Evolutionary conservation across 164 flowering plant species (phyloP).

Genomic region (Macadamia integrifolia): DNA sequence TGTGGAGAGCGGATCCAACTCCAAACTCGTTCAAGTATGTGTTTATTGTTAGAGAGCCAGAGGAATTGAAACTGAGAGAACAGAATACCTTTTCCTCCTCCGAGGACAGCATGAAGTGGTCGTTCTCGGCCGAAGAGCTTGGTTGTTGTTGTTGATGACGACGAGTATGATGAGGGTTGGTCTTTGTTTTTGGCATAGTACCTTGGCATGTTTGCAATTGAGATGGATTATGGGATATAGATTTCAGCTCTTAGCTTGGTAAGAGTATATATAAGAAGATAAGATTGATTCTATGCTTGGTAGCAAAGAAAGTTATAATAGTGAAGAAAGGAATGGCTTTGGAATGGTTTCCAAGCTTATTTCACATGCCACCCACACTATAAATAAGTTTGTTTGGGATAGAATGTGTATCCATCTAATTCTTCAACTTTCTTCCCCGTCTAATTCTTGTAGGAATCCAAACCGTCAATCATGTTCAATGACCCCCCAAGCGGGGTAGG

Average conservation of each 20-base stretch:
- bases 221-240: not conserved
- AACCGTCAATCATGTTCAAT: too few relatives aligned
- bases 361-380: constrained; percentile 16
- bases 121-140: constrained; percentile 41
- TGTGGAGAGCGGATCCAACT: too few relatives aligned
- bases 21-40: too few relatives aligned
- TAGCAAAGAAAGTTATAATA: constrained; percentile 27
- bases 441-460: too few relatives aligned
- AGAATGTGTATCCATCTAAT: too few relatives aligned
- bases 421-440: too few relatives aligned
- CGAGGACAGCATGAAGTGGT: constrained; percentile 36
- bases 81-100: constrained; percentile 52
- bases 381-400: too few relatives aligned
- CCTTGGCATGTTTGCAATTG: constrained; percentile 13
- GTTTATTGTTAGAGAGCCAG: not conserved
- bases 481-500: too few relatives aligned
- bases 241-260: not conserved
- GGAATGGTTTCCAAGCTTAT: constrained; percentile 10
- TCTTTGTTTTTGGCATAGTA: too few relatives aligned
- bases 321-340: constrained; percentile 42
- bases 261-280: not conserved
- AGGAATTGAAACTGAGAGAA: not conserved
- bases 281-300: constrained; percentile 31
- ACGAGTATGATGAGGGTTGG: too few relatives aligned
- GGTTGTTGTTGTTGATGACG: not conserved